Evolutionary conservation across 2,329 filamentous ascomycete species (phyloP).

Genomic region (Coleophoma eucalyptorum): DNA sequence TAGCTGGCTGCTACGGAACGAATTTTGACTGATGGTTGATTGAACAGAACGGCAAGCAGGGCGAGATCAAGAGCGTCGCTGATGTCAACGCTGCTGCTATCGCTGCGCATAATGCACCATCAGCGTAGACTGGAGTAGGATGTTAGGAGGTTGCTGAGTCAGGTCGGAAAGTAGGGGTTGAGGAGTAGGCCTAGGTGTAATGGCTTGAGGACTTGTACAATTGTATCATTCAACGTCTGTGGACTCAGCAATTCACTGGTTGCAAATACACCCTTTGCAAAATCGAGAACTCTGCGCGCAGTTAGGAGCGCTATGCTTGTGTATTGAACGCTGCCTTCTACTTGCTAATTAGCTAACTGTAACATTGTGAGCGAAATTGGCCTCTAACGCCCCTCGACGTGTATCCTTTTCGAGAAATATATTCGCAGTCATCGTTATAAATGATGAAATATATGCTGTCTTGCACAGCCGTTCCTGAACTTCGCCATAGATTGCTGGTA

Average conservation of each 20-base stretch:
- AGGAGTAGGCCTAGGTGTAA: background rate
- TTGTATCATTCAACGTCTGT: slow-evolving; percentile 20
- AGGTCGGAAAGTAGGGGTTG: background rate
- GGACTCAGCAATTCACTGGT: slow-evolving; percentile 10
- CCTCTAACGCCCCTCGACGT: too few species aligned
- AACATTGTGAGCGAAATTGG: too few species aligned
- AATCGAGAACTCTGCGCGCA: too few species aligned
- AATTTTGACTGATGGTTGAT: slow-evolving; percentile 13
- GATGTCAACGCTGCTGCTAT: slow-evolving; percentile 44
- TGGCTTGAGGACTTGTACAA: slow-evolving; percentile 20
- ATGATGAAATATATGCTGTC: too few species aligned
- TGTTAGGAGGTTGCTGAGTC: background rate
- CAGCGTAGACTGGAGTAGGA: slow-evolving; percentile 13
- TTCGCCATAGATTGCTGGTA: too few species aligned
- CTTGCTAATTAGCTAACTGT: too few species aligned
- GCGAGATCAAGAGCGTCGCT: slow-evolving; percentile 72
- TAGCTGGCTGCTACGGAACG: slow-evolving; percentile 9
- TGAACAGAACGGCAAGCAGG: slow-evolving; percentile 89
- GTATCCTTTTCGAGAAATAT: too few species aligned
- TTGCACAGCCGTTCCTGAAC: too few species aligned
- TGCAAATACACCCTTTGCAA: background rate
- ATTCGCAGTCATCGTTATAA: too few species aligned
- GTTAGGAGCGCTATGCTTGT: too few species aligned
- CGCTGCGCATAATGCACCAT: slow-evolving; percentile 16
- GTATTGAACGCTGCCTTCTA: too few species aligned